Percentiles rank a stretch among this genome's conserved stretches.
phyloP scores from a whole-genome alignment of 2,329 filamentous ascomycete genomes.

The Drechslerella coelobrocha region DNA sequence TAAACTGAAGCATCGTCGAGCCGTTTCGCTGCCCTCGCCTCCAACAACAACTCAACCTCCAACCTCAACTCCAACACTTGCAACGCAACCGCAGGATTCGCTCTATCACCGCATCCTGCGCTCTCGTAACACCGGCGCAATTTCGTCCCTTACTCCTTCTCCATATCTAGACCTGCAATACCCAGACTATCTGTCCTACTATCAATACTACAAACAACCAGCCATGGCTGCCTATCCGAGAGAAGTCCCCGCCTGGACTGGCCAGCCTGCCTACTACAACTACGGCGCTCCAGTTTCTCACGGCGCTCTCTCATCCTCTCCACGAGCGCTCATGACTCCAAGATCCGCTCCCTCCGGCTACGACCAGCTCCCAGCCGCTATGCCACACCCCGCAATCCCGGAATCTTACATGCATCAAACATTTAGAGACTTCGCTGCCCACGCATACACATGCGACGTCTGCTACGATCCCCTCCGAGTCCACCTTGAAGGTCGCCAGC shows the following conservation, averaged over 20 bases:
- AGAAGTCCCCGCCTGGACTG: constrained; percentile 40
- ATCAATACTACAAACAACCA: constrained; percentile 29
- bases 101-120: constrained; percentile 20
- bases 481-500: constrained; percentile 36
- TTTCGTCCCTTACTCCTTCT: constrained; percentile 28
- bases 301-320: constrained; percentile 28
- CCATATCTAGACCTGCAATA: constrained; percentile 9
- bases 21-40: constrained; percentile 18
- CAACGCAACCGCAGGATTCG: constrained; percentile 26
- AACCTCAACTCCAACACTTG: constrained; percentile 29
- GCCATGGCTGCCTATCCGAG: constrained; percentile 46
- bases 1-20: constrained; percentile 14
- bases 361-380: constrained; percentile 29
- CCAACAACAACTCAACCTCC: too few relatives aligned
- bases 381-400: constrained; percentile 25
- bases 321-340: constrained; percentile 30
- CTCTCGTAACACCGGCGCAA: constrained; percentile 22
- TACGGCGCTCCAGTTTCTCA: constrained; percentile 20
- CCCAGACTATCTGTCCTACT: constrained; percentile 23
- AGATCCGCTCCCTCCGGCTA: constrained; percentile 26
- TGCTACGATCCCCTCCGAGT: constrained; percentile 47
- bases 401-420: constrained; percentile 49
- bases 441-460: constrained; percentile 44
- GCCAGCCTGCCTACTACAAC: constrained; percentile 30
- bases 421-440: constrained; percentile 36